Evolutionary conservation across 768 basidiomycete genomes (phyloP), one percentile per base, ranked within the genome.

Genomic region (Trametes cubensis): DNA sequence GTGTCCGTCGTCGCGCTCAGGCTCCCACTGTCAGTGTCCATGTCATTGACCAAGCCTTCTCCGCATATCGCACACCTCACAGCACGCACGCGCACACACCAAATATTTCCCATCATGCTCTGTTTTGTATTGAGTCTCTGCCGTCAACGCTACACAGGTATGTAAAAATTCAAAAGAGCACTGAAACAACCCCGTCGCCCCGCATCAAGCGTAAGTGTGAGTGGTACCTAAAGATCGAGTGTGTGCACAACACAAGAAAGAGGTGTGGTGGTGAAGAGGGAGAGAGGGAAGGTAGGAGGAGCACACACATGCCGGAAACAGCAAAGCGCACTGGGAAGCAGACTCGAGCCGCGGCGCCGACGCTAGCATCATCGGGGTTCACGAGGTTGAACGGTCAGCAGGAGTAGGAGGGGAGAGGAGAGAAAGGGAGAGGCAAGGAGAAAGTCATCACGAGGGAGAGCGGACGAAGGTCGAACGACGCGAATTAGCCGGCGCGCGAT

Each of bases 401-500:
- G 2, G n/a, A n/a, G n/a, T n/a, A n/a, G n/a, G n/a, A n/a, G 28
- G 8, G 40, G 28, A 45, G 3, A 8, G 6, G 41, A 55, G 45
- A 44, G 42, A 55, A n/a, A n/a, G n/a, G 26, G 54, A 18, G 25
- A 39, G 30, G 0, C 7, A 21, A n/a, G n/a, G 13, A 46, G n/a
- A 7, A 46, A 23, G 26, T 26, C 23, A 26, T 49, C 48, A 14
- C 26, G 3, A 14, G 28, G 25, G 48, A 7, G 23, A 42, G 39
- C n/a, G n/a, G n/a, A n/a, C n/a, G n/a, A 41, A 57, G 47, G 25
- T 23, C 56, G 56, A 57, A 57, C 38, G 47, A 49, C 47, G 56
- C 56, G 56, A 47, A 34, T 23, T n/a, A 47, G 42, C 46, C 46
- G 47, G 47, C 56, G 56, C 55, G 55, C 20, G 28, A 50, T 58